These are phyloP conservation scores for carrot (Daucus carota) DNA, from an alignment of 129 eudicot species.

Conservation along the genomic window DNA sequence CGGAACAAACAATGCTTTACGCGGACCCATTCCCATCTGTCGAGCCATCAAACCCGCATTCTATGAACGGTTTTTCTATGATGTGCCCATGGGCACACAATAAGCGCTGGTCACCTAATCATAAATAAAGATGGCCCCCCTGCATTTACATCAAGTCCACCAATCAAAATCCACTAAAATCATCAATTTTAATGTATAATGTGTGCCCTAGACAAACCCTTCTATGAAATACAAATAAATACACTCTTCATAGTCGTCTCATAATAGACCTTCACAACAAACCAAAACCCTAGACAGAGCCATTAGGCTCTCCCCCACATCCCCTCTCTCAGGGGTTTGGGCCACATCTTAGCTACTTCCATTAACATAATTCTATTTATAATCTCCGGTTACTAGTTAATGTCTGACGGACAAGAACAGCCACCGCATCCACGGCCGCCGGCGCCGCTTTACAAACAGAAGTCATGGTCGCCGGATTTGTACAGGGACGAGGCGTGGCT, in stretches of 20 bases:
- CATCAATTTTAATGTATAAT: too few species aligned
- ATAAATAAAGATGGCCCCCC: too few species aligned
- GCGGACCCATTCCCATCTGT: neutral
- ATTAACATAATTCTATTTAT: too few species aligned
- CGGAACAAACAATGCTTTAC: conserved; percentile 24
- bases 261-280: neutral
- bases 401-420: conserved; percentile 14
- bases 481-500: conserved; percentile 78
- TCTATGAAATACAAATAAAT: too few species aligned
- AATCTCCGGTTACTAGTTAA: neutral
- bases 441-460: conserved; percentile 49
- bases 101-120: too few species aligned
- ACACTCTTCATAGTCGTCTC: too few species aligned
- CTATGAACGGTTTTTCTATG: too few species aligned
- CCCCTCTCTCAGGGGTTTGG: conserved; percentile 55
- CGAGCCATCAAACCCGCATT: neutral
- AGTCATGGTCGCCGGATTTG: conserved; percentile 71
- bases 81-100: too few species aligned
- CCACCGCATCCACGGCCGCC: conserved; percentile 9
- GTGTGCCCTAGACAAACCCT: too few species aligned
- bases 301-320: conserved; percentile 37
- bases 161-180: too few species aligned
- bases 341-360: conserved; percentile 4
- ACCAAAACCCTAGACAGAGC: conserved; percentile 30
- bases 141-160: too few species aligned